phyloP scores from a whole-genome alignment of 73 alveolate species.

The Paramecium sexaurelia region DNA sequence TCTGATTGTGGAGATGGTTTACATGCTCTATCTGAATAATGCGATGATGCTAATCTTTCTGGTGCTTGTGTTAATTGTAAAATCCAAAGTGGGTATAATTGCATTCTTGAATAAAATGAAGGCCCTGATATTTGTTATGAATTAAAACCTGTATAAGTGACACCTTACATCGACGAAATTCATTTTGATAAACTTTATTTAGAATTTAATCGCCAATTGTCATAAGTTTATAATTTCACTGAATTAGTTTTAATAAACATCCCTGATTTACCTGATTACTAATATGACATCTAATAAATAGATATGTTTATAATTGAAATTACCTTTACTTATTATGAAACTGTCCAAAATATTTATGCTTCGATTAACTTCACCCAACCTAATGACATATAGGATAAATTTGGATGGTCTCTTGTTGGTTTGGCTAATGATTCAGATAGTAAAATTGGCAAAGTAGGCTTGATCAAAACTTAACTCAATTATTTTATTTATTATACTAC shows the following conservation, averaged over 20 bases:
- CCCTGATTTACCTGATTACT: neutral
- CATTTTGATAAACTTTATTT: conserved; percentile 32
- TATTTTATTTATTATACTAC: neutral
- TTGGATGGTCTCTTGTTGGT: conserved; percentile 57
- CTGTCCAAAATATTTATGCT: neutral
- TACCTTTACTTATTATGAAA: neutral
- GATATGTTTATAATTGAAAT: neutral
- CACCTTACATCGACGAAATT: neutral
- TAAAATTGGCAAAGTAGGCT: neutral
- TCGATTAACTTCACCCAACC: neutral
- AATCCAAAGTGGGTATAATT: conserved; percentile 18
- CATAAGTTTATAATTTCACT: neutral
- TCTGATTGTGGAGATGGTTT: conserved; percentile 53
- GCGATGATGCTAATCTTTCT: conserved; percentile 21
- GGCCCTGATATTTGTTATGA: conserved; percentile 48
- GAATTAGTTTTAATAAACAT: neutral
- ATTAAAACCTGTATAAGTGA: neutral
- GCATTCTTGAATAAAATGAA: conserved; percentile 17
- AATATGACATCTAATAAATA: neutral
- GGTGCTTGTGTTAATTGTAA: conserved; percentile 21
- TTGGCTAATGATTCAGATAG: conserved; percentile 9
- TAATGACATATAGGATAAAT: neutral
- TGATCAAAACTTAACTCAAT: neutral
- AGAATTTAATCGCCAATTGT: neutral
- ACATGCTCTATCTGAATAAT: conserved; percentile 53